Percentiles rank a stretch among this genome's conserved stretches.
Evolutionary conservation across 2,329 filamentous ascomycete genomes (phyloP).

Genomic region (Pyricularia grisea): DNA sequence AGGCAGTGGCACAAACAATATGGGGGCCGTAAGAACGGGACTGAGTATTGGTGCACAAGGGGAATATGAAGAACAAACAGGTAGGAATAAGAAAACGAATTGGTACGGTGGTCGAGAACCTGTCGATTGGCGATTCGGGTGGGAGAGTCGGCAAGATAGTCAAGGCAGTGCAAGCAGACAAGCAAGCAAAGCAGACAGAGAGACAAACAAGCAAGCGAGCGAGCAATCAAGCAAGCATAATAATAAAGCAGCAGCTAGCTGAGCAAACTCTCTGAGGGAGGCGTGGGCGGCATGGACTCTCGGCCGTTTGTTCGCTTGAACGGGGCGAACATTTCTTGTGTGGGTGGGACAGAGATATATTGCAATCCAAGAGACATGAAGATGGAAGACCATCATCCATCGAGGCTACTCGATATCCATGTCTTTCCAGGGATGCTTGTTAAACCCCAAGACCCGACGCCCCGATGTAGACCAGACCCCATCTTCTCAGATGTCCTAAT

Average conservation of each 20-base stretch:
- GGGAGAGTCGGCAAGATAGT: background rate
- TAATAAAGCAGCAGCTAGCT: background rate
- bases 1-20: conserved; percentile 6
- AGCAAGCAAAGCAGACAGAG: background rate
- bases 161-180: background rate
- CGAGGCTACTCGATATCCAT: background rate
- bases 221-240: background rate
- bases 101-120: background rate
- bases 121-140: background rate
- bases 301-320: background rate
- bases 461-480: background rate
- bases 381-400: background rate
- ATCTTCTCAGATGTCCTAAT: background rate
- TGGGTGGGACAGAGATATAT: conserved; percentile 1
- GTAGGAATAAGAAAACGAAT: background rate
- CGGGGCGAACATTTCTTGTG: background rate
- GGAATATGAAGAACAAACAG: background rate
- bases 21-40: background rate
- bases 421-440: background rate
- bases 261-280: background rate
- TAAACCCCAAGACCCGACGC: background rate
- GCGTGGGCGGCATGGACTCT: background rate
- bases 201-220: background rate
- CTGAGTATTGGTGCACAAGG: background rate
- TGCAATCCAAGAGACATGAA: background rate